Evolutionary conservation across 2,329 filamentous ascomycete genomes (phyloP), one percentile per base, ranked within the genome.

Genomic region (Hyphodiscus sp.): DNA sequence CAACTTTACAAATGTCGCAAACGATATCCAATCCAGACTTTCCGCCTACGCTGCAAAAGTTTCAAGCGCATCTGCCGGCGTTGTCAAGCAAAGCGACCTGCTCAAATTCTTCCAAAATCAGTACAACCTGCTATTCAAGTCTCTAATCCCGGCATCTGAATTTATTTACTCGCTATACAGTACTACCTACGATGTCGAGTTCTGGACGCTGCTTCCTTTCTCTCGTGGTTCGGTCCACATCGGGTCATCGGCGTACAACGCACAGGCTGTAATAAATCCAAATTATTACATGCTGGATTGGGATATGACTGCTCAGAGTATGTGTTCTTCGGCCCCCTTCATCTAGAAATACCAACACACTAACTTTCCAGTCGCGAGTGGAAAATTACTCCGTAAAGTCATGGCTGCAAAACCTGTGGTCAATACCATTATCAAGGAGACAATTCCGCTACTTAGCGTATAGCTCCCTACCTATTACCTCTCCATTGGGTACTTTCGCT

Each of bases 151-250:
- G 0, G 64, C 78, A 2, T 73, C 69, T 0, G 78, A 81, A 60
- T 67, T 76, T 1, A 62, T 80, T 10, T 15, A n/a, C 33, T n/a
- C 29, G 20, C 7, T 41, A 4, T n/a, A 13, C 11, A 38, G 29
- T 52, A 26, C 45, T 52, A 19, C 47, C 29, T 23, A 52, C 18
- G 54, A 58, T n/a, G 20, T 58, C 0, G 50, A 58, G 26, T 59
- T 53, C 19, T 56, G 50, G 44, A 41, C 56, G 1, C 67, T 77
- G 48, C 74, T 75, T 47, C 67, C 82, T 0, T 77, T 81, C 63
- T 78, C 77, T 1, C 74, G 79, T 0, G 81, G 81, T 1, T 72
- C 71, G 41, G 74, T 80, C 46, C 81, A 84, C 67, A 79, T 83
- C 58, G 62, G 64, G 4, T 68, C 69, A 2, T 49, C 69, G 0